These are phyloP conservation scores for Cantharellus cinnabarinus DNA, from an alignment of 768 basidiomycete species.

Conservation along the genomic window DNA sequence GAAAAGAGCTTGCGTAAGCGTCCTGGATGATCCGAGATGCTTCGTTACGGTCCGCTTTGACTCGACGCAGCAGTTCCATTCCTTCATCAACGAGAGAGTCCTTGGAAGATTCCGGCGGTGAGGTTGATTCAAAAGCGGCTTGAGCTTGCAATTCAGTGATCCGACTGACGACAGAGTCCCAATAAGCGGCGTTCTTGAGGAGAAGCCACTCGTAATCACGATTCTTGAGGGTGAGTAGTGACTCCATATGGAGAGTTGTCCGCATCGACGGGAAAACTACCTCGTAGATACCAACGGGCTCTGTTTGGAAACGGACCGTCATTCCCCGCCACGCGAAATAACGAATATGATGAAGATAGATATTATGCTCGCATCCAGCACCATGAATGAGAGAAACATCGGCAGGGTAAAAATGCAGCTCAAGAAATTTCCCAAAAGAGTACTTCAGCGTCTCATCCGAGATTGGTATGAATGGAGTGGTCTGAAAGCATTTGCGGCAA, in stretches of 20 bases:
- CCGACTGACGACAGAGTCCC: constrained; percentile 22
- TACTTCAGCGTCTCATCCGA: constrained; percentile 85
- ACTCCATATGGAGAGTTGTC: constrained; percentile 70
- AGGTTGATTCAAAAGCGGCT: constrained; percentile 9
- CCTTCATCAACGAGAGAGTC: constrained; percentile 12
- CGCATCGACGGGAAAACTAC: constrained; percentile 75
- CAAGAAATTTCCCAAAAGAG: constrained; percentile 90
- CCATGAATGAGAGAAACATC: constrained; percentile 69
- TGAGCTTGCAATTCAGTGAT: constrained; percentile 8
- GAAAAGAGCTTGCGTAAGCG: constrained; percentile 59
- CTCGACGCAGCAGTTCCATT: constrained; percentile 44
- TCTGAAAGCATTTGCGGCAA: constrained; percentile 58
- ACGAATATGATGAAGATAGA: constrained; percentile 79
- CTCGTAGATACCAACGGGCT: constrained; percentile 65
- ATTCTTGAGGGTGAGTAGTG: constrained; percentile 78
- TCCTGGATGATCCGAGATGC: constrained; percentile 51
- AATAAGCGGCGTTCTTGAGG: constrained; percentile 36
- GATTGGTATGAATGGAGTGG: constrained; percentile 72
- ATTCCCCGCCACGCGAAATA: constrained; percentile 72
- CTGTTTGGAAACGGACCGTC: constrained; percentile 76
- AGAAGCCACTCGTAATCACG: constrained; percentile 66
- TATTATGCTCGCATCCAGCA: constrained; percentile 84
- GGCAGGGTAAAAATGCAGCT: constrained; percentile 87
- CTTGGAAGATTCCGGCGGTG: constrained; percentile 24
- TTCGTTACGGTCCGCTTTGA: constrained; percentile 44